Evolutionary conservation across 129 eudicot species (phyloP).

Genomic region (Helianthus tuberosus): DNA sequence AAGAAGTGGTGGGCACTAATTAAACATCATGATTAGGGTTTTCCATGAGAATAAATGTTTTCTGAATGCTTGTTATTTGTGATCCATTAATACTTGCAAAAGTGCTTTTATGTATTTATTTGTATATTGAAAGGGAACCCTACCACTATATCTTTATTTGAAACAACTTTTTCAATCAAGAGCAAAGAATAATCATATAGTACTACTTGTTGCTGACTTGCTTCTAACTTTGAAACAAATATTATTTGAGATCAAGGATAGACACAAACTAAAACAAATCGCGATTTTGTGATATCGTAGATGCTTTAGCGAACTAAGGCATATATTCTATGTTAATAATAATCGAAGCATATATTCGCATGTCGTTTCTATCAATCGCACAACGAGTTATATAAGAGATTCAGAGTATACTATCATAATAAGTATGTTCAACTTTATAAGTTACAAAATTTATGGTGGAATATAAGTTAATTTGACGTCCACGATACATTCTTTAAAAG

Average conservation of each 20-base stretch:
- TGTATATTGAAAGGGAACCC: not conserved
- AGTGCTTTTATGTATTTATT: constrained; percentile 11
- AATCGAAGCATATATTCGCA: constrained; percentile 9
- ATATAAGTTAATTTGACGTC: constrained; percentile 31
- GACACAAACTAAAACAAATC: not conserved
- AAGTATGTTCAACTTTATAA: constrained; percentile 24
- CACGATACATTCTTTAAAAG: constrained; percentile 26
- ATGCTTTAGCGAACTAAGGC: not conserved
- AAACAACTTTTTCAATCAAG: not conserved
- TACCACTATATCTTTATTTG: not conserved
- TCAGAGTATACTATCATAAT: constrained; percentile 7
- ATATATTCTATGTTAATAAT: not conserved
- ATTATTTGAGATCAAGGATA: no score
- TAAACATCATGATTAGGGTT: not conserved
- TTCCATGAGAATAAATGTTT: constrained; percentile 2
- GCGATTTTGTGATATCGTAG: not conserved
- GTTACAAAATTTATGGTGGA: constrained; percentile 19
- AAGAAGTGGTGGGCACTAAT: constrained; percentile 7
- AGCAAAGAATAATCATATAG: not conserved
- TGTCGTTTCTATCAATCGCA: constrained; percentile 1
- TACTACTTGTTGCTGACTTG: not conserved
- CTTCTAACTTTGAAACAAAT: not conserved
- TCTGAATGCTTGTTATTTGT: constrained; percentile 4
- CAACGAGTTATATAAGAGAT: constrained; percentile 27
- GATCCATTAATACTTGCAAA: constrained; percentile 9